Base-by-base conservation (phyloP, 2,329 filamentous ascomycete genomes). In the Penicillium verrucosum region DNA sequence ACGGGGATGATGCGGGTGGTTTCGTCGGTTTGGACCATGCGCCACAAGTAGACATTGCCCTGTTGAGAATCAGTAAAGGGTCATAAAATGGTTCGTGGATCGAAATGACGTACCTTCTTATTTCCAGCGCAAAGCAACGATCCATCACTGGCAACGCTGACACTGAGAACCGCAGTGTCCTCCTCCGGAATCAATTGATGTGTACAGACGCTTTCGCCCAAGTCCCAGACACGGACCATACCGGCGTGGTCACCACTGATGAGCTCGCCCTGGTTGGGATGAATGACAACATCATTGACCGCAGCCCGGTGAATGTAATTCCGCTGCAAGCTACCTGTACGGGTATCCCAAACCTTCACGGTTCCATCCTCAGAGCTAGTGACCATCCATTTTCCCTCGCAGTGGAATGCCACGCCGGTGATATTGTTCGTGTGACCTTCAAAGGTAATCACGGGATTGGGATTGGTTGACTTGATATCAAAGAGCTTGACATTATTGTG, bases 371-470 rank as follows among this genome's bases (percentile, higher is more conserved):
- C 94, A 45, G 90, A 96, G 74, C 89, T 95, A 10, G 94, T 99
- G 18, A 97, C 94, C 90, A 99, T 97, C 94, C 94, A 99, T 78
- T 99, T 99, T 11, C 93, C 92, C 75, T 99, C 94, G 73, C 93
- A 97, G 75, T 99, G 94, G 73, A 99, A 99, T 11, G 92, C 92
- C 45, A 99, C 90, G 42, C 94, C 94, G 0, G 94, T 99, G 71
- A 99, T 88, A 70, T 99, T 99, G 64, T 88, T 91, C 12, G 90
- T 94, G 77, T 99, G 94, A 41, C 94, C 94, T 72, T 97, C 93
- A 69, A 99, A 97, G 21, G 89, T 92, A 69, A 97, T 85, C 25
- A 97, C 82, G 1, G 94, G 89, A 64, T 93, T 94, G 2, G 94
- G 92, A 68, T 97, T 97, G n/a, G 91, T 93, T 16, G 92, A 96